phyloP scores from a whole-genome alignment of 164 flowering plant genomes.

The Stephania cephalantha region DNA sequence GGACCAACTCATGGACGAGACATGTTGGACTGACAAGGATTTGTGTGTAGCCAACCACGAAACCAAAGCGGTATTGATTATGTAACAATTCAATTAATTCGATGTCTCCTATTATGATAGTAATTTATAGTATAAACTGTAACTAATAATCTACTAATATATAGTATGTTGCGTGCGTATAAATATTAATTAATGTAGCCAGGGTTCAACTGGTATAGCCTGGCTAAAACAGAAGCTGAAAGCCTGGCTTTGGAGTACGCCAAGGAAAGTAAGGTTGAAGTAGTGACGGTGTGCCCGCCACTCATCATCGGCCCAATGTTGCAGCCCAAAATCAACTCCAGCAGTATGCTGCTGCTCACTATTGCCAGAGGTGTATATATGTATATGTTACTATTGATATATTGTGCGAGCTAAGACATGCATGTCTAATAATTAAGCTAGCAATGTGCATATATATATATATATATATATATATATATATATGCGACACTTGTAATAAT shows the following conservation, averaged over 20 bases:
- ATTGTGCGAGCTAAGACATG: too few species aligned
- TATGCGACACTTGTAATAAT: too few species aligned
- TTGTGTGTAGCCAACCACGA: slow-evolving; percentile 17
- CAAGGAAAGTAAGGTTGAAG: slow-evolving; percentile 27
- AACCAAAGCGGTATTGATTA: too few species aligned
- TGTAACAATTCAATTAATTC: too few species aligned
- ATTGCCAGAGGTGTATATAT: slow-evolving; percentile 29
- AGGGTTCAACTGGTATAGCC: slow-evolving; percentile 31
- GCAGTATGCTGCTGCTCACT: slow-evolving; percentile 27
- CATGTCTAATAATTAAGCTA: too few species aligned
- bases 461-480: too few species aligned
- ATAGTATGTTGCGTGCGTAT: too few species aligned
- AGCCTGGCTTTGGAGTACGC: slow-evolving; percentile 35
- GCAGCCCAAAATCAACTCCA: slow-evolving; percentile 39
- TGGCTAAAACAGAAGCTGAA: slow-evolving; percentile 54
- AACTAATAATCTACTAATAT: too few species aligned
- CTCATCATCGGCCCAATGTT: slow-evolving; percentile 42
- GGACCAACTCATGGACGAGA: slow-evolving; percentile 37
- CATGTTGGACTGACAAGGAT: slow-evolving; percentile 51
- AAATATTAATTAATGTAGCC: neutral
- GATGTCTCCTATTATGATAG: too few species aligned
- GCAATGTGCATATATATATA: too few species aligned
- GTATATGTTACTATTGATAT: too few species aligned
- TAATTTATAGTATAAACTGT: too few species aligned
- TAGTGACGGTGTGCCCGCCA: slow-evolving; percentile 42